Evolutionary conservation across 345 rosid genomes (phyloP).

Genomic region (Punica granatum): DNA sequence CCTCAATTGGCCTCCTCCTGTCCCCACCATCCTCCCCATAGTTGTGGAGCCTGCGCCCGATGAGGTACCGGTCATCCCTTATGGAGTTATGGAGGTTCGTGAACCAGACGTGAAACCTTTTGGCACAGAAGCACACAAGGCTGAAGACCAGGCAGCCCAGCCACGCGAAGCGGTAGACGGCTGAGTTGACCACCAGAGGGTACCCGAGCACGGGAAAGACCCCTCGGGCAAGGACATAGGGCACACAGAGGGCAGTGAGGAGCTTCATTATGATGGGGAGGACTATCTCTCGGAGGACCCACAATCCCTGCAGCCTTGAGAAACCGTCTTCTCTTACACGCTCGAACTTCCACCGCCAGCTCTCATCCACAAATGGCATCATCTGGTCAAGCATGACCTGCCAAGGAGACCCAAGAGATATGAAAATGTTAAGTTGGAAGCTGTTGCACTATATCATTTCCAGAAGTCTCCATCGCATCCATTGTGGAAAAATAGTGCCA

Average conservation of each 20-base stretch:
- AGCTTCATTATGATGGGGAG: constrained; percentile 90
- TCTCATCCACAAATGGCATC: constrained; percentile 94
- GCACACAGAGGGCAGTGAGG: constrained; percentile 89
- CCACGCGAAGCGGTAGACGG: constrained; percentile 97
- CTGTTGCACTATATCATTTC: not conserved
- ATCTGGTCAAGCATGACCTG: constrained; percentile 98
- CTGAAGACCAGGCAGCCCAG: constrained; percentile 84
- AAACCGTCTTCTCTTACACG: constrained; percentile 95
- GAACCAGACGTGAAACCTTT: constrained; percentile 89
- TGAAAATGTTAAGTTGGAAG: not conserved
- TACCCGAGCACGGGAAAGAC: constrained; percentile 88
- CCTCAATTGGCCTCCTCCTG: constrained; percentile 25
- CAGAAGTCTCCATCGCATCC: no score
- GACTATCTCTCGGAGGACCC: constrained; percentile 90
- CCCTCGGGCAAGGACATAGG: constrained; percentile 86
- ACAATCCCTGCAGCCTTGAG: constrained; percentile 83
- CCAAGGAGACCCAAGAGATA: not conserved
- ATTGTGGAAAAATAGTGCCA: no score
- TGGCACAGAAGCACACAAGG: constrained; percentile 66
- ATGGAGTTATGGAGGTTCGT: constrained; percentile 98
- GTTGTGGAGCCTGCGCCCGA: constrained; percentile 94
- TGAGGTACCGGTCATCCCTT: constrained; percentile 87
- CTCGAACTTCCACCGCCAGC: constrained; percentile 86
- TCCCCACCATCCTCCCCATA: constrained; percentile 46
- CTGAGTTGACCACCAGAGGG: constrained; percentile 86